Conservation (phyloP, 1,284 basidiomycete genomes). For the Ustilago bromivora region DNA sequence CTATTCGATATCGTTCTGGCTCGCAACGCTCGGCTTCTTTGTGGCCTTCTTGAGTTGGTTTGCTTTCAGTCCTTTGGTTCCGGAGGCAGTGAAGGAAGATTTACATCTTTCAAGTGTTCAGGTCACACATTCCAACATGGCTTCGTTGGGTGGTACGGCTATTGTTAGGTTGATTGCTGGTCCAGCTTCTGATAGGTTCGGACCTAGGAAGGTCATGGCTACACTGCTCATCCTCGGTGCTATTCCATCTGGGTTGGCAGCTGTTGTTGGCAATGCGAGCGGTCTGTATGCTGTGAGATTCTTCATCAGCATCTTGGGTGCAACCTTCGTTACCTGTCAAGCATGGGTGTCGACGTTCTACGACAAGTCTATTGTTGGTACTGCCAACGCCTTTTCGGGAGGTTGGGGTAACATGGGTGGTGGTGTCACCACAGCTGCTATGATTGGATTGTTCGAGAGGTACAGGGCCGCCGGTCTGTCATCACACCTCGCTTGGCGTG, state of each 20-base stretch:
- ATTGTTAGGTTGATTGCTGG: conserved; percentile 75
- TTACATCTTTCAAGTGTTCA: conserved; percentile 73
- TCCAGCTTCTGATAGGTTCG: conserved; percentile 74
- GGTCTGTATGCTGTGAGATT: conserved; percentile 74
- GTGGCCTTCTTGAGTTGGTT: conserved; percentile 76
- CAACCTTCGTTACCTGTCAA: conserved; percentile 75
- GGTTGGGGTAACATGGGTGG: conserved; percentile 73
- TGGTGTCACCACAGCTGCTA: conserved; percentile 73
- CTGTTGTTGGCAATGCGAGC: conserved; percentile 72
- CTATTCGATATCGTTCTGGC: conserved; percentile 73
- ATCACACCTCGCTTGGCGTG: conserved; percentile 74
- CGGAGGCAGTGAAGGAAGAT: conserved; percentile 76
- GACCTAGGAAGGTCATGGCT: conserved; percentile 76
- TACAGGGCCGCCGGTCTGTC: conserved; percentile 71
- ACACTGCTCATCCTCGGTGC: conserved; percentile 75
- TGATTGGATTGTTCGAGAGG: conserved; percentile 75
- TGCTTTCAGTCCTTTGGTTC: conserved; percentile 76
- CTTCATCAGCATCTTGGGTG: conserved; percentile 75
- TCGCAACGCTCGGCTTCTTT: conserved; percentile 73
- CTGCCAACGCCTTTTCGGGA: conserved; percentile 65
- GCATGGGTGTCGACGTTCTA: conserved; percentile 77
- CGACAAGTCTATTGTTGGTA: conserved; percentile 76
- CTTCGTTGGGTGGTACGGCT: conserved; percentile 74
- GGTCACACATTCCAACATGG: conserved; percentile 75
- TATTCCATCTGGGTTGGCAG: conserved; percentile 77